Evolutionary conservation across 1,284 basidiomycete species (phyloP).

Genomic region (Malassezia equina): DNA sequence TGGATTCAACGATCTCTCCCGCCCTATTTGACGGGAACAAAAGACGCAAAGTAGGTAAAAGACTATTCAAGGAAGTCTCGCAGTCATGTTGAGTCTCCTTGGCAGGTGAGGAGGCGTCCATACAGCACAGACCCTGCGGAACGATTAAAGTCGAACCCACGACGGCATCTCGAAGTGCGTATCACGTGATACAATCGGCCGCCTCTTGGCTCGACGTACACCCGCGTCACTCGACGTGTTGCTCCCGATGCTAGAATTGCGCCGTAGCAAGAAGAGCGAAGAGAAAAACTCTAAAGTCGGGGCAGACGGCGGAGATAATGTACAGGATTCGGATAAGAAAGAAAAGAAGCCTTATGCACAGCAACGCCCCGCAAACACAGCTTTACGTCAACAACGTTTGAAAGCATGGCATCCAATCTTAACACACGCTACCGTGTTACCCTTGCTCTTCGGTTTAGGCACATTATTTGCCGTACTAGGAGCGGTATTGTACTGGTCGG

Average conservation of each 20-base stretch:
- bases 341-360: slow-evolving; percentile 35
- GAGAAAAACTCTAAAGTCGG: not conserved
- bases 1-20: not conserved
- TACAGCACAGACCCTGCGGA: not conserved
- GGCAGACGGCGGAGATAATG: slow-evolving; percentile 21
- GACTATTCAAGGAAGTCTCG: not conserved
- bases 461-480: slow-evolving; percentile 93
- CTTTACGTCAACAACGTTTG: slow-evolving; percentile 97
- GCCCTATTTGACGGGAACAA: not conserved
- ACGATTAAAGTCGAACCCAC: not conserved
- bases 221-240: not conserved
- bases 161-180: not conserved
- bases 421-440: slow-evolving; percentile 90
- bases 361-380: slow-evolving; percentile 58
- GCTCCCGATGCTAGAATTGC: slow-evolving; percentile 6
- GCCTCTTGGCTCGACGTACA: too few species aligned
- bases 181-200: not conserved
- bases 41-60: not conserved
- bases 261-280: not conserved
- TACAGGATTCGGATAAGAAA: slow-evolving; percentile 20
- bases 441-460: slow-evolving; percentile 87
- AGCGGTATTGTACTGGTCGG: slow-evolving; percentile 60
- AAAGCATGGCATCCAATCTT: slow-evolving; percentile 99
- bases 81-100: not conserved
- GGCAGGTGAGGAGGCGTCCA: not conserved